Evolutionary conservation across 768 basidiomycete genomes (phyloP), one percentile per base, ranked within the genome.

Genomic region (Brasilioporus rufonigricans): DNA sequence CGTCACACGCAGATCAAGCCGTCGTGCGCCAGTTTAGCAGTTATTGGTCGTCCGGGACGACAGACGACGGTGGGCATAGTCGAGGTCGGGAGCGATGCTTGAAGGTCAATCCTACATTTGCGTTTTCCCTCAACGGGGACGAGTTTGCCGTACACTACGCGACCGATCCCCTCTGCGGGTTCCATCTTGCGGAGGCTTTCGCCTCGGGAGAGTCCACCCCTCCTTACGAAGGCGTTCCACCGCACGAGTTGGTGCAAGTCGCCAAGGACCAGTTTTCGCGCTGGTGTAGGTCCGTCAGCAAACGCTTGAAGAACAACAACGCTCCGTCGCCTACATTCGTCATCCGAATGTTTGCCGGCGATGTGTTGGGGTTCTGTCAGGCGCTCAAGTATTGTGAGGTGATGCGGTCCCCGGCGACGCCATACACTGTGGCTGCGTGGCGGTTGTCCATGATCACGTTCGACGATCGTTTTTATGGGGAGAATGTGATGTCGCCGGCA

Each of bases 281-380:
- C 16, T 69, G 68, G 65, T 69, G 68, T 23, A 60, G 54, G 6
- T 59, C 65, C 0, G 19, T 61, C 26, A 48, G 45, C 35, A 54
- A 48, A 26, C 55, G 55, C 31, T 50, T 71, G 50, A 54, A 51
- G 55, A 9, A 19, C 43, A 23, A 0, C 52, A 56, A 54, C 50
- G n/a, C 64, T 0, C 57, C 36, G 36, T 38, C 36, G 18, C n/a
- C 36, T 4, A 39, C 61, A 50, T 59, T 69, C 29, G 48, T 67
- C 38, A 51, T 73, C 31, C 60, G 71, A 33, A 61, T 70, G 59
- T 70, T 61, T 45, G 60, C 52, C 7, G 68, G 71, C 32, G 71
- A 71, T 11, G 67, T 57, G 26, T 59, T 69, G 57, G 36, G 26
- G 50, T 58, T 71, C 21, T 66, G 61, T 44, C 57, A 63, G 29